A percentile compares a stretch with the other conserved stretches of the same genome.
These are phyloP conservation scores for Paraconiothyrium brasiliense DNA, from an alignment of 2,329 filamentous ascomycete species.

Conservation along the genomic window DNA sequence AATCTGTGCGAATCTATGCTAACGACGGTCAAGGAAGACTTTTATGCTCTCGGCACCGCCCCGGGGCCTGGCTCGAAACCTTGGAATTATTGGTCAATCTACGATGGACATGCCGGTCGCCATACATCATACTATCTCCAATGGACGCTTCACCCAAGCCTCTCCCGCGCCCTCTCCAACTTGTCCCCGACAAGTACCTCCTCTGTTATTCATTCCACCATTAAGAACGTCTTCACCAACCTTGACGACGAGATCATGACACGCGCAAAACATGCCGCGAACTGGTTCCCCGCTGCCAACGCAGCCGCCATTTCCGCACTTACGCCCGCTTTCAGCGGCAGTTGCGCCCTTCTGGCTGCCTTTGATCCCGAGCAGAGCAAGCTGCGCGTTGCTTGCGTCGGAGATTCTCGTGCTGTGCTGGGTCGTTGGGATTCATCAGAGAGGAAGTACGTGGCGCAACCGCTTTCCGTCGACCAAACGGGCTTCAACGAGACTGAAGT, in stretches of 20 bases:
- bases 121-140: conserved; percentile 55
- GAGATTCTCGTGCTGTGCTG: conserved; percentile 73
- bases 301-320: conserved; percentile 41
- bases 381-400: conserved; percentile 71
- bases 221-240: conserved; percentile 66
- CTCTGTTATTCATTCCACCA: conserved; percentile 62
- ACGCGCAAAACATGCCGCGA: conserved; percentile 48
- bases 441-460: conserved; percentile 61
- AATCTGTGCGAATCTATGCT: background rate
- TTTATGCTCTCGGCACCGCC: conserved; percentile 38
- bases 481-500: conserved; percentile 70
- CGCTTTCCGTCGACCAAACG: conserved; percentile 72
- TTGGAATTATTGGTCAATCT: conserved; percentile 56
- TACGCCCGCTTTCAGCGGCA: conserved; percentile 60
- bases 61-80: conserved; percentile 38
- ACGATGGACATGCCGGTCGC: conserved; percentile 62
- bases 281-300: conserved; percentile 49
- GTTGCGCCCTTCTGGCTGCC: conserved; percentile 70
- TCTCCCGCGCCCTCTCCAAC: conserved; percentile 49
- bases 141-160: conserved; percentile 54
- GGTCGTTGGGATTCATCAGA: conserved; percentile 58
- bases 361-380: conserved; percentile 65
- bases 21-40: conserved; percentile 38
- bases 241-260: conserved; percentile 66
- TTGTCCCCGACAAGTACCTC: conserved; percentile 50